phyloP scores from a whole-genome alignment of 768 basidiomycete species.

The Suillus subaureus region DNA sequence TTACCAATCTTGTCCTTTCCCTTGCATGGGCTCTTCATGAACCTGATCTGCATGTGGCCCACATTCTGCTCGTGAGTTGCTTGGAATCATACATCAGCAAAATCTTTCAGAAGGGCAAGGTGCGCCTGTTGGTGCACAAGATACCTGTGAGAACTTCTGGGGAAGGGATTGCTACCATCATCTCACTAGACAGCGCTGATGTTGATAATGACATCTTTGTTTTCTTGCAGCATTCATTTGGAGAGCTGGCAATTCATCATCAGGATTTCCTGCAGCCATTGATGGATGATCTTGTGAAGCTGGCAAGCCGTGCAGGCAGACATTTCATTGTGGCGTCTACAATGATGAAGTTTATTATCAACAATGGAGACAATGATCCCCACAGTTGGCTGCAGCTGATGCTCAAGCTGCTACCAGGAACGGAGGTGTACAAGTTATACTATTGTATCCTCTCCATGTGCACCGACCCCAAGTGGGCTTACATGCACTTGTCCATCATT shows the following conservation, averaged over 20 bases:
- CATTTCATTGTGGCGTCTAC: not conserved
- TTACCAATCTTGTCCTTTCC: not conserved
- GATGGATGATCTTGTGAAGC: not conserved
- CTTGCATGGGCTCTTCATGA: not conserved
- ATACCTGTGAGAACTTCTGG: too few relatives aligned
- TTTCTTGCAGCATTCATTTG: not conserved
- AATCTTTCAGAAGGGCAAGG: too few relatives aligned
- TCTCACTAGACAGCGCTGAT: not conserved
- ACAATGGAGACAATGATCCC: too few relatives aligned
- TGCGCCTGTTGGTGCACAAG: too few relatives aligned
- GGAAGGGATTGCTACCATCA: not conserved
- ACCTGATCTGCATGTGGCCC: not conserved
- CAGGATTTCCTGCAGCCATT: not conserved
- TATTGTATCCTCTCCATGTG: too few relatives aligned
- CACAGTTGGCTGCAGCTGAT: too few relatives aligned
- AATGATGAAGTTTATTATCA: not conserved
- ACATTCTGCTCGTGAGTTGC: too few relatives aligned
- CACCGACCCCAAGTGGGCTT: too few relatives aligned
- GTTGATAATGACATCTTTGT: not conserved
- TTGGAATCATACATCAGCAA: too few relatives aligned
- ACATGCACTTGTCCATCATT: too few relatives aligned
- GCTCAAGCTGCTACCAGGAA: too few relatives aligned
- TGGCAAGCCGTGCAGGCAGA: not conserved
- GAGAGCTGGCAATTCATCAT: not conserved
- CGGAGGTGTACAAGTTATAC: too few relatives aligned